These are phyloP conservation scores for Cryptococcus sp. DNA, from an alignment of 1,284 basidiomycete genomes.

Conservation along the genomic window DNA sequence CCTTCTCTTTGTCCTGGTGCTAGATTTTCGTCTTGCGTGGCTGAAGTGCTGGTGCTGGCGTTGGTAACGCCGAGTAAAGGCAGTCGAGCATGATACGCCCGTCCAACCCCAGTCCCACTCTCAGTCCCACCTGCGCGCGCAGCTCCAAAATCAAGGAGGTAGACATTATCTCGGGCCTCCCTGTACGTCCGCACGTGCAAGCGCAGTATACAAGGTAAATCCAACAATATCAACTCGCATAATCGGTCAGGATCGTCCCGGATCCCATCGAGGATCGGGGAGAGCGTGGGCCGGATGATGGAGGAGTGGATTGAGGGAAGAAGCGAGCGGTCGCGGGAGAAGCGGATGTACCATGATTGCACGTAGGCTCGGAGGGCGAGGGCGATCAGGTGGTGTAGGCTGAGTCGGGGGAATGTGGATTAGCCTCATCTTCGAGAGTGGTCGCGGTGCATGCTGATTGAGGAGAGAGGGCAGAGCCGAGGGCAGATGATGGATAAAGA, in stretches of 20 bases:
- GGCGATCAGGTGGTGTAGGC: conserved; percentile 30
- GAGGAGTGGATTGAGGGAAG: conserved; percentile 21
- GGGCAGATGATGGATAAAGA: too few relatives aligned
- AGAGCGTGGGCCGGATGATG: conserved; percentile 29
- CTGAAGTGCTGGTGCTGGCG: too few relatives aligned
- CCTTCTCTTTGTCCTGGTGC: conserved; percentile 2
- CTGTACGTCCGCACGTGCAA: conserved; percentile 35
- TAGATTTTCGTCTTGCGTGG: too few relatives aligned
- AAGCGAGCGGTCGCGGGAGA: conserved; percentile 39
- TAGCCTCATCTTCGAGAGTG: neutral
- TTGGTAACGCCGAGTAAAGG: conserved; percentile 24
- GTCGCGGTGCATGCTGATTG: too few relatives aligned
- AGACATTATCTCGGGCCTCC: conserved; percentile 12
- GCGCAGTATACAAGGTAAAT: conserved; percentile 30
- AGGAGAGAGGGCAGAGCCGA: too few relatives aligned
- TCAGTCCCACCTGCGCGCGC: neutral
- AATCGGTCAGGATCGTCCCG: conserved; percentile 17
- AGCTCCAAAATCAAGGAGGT: neutral
- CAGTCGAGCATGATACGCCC: conserved; percentile 40
- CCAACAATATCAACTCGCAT: conserved; percentile 30
- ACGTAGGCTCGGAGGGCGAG: conserved; percentile 41
- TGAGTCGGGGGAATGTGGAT: conserved; percentile 3
- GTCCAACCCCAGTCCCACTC: conserved; percentile 11
- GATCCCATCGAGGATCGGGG: conserved; percentile 25
- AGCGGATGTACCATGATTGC: conserved; percentile 41